phyloP scores from a whole-genome alignment of 1,139 yeast species.

The Arxiozyma slooffiae region DNA sequence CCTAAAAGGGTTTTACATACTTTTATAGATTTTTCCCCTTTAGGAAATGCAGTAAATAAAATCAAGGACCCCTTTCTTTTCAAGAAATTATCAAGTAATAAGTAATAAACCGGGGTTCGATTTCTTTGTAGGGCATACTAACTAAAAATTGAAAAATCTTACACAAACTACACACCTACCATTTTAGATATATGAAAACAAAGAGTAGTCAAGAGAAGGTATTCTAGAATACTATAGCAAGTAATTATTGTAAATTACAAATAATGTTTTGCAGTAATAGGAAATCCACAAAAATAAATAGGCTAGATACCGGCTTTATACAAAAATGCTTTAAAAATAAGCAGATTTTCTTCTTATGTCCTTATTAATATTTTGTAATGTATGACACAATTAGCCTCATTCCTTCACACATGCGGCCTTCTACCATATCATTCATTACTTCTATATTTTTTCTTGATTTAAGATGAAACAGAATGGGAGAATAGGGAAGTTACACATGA shows the following conservation, averaged over 20 bases:
- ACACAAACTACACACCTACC: too few species aligned
- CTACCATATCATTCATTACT: background rate
- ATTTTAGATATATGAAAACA: too few species aligned
- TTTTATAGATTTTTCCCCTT: background rate
- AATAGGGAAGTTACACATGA: background rate
- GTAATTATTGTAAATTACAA: background rate
- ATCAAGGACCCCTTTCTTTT: background rate
- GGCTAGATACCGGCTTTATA: background rate
- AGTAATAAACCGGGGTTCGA: background rate
- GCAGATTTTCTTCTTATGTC: background rate
- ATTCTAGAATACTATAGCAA: too few species aligned
- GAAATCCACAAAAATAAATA: background rate
- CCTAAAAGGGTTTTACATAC: background rate
- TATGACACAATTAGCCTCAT: background rate
- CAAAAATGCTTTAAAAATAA: too few species aligned
- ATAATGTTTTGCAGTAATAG: too few species aligned
- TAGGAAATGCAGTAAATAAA: background rate
- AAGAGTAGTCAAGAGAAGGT: background rate
- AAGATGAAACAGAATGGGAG: background rate
- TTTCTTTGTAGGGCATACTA: background rate
- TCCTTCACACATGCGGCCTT: background rate
- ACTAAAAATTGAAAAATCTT: too few species aligned
- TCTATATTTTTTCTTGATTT: too few species aligned
- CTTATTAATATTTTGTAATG: too few species aligned
- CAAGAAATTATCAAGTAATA: background rate